Percentiles rank a stretch among this genome's conserved stretches.
Evolutionary conservation across 108 stramenopile genomes (phyloP).

Genomic region (Skeletonema costatum): DNA sequence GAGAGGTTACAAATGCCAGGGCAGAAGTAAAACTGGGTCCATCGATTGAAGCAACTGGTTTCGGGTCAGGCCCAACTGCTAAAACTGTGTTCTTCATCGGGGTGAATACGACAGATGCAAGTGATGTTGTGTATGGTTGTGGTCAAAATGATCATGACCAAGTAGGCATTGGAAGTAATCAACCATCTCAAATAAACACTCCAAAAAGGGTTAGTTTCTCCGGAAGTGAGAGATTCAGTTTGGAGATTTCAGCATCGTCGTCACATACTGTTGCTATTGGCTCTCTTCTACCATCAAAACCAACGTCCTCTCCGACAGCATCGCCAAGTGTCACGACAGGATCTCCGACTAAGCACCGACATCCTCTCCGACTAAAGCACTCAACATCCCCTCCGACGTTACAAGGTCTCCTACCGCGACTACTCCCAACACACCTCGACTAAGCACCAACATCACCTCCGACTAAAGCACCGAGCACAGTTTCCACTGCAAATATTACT

Average conservation of each 20-base stretch:
- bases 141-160: background rate
- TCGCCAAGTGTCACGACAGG: too few species aligned
- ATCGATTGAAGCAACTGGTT: background rate
- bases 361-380: too few species aligned
- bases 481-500: background rate
- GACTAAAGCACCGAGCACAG: too few species aligned
- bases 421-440: too few species aligned
- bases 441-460: too few species aligned
- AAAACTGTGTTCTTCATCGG: conserved; percentile 2
- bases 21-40: background rate
- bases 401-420: background rate
- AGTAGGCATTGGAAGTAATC: conserved; percentile 1
- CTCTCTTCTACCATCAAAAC: background rate
- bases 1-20: background rate
- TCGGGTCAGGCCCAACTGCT: background rate
- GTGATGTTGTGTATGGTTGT: background rate
- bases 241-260: background rate
- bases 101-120: background rate
- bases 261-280: background rate
- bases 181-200: background rate
- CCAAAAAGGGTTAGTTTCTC: background rate
- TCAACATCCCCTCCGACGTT: too few species aligned
- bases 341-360: too few species aligned
- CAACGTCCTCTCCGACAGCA: too few species aligned
- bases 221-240: background rate